Conservation (phyloP, 768 basidiomycete genomes). For the Agaricus subrufescens region DNA sequence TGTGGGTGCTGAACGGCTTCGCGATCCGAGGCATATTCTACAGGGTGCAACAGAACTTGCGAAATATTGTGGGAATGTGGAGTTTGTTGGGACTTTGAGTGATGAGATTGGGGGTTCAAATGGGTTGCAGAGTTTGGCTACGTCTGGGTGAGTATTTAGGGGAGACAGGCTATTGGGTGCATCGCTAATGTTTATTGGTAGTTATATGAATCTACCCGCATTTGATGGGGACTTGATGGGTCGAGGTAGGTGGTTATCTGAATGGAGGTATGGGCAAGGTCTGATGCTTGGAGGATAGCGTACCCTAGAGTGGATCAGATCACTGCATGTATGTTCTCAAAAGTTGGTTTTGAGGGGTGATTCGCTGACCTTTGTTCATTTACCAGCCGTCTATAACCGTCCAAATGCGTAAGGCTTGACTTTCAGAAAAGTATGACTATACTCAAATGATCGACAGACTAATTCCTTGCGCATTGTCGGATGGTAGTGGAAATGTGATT, state of each 20-base stretch:
- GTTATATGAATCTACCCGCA: conserved; percentile 33
- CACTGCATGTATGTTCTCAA: conserved; percentile 19
- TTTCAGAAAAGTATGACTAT: background rate
- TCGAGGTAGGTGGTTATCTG: conserved; percentile 24
- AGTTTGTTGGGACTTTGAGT: conserved; percentile 27
- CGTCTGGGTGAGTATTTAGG: conserved; percentile 23
- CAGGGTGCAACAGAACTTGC: conserved; percentile 22
- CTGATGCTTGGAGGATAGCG: conserved; percentile 12
- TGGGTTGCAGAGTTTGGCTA: conserved; percentile 33
- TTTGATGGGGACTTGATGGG: conserved; percentile 46
- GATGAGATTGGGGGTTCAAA: conserved; percentile 42
- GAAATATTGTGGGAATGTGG: conserved; percentile 23
- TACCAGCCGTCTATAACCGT: conserved; percentile 25
- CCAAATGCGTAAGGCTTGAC: conserved; percentile 23
- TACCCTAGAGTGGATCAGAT: conserved; percentile 29
- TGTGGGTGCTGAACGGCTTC: conserved; percentile 23
- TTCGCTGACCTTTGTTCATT: too few relatives aligned
- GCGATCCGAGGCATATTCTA: conserved; percentile 18
- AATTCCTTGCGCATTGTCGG: conserved; percentile 24
- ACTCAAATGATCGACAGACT: conserved; percentile 14
- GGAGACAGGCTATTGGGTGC: too few relatives aligned
- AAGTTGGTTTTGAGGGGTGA: too few relatives aligned
- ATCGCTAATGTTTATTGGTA: conserved; percentile 6
- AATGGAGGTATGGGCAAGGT: background rate
- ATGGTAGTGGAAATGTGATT: conserved; percentile 26